Conservation (phyloP, 805 yeast species). For the Schwanniomyces polymorphus region DNA sequence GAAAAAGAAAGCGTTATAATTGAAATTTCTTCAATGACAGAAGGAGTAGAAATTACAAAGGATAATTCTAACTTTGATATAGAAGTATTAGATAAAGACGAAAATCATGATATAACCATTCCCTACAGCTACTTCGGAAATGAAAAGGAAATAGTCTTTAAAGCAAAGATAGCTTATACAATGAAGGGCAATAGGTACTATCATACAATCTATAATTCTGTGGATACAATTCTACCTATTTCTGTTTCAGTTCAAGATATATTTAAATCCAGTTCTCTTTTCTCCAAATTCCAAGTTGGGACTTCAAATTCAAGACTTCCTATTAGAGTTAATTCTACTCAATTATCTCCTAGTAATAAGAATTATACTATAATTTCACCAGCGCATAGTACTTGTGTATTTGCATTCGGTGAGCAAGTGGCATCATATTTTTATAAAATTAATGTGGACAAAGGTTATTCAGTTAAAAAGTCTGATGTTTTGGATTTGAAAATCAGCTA, state of each 20-base stretch:
- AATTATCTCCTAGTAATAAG: slow-evolving; percentile 28
- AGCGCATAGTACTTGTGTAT: slow-evolving; percentile 28
- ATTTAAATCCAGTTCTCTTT: slow-evolving; percentile 55
- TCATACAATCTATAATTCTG: slow-evolving; percentile 24
- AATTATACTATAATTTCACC: slow-evolving; percentile 25
- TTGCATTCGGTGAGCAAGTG: slow-evolving; percentile 69
- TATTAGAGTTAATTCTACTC: slow-evolving; percentile 48
- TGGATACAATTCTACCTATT: slow-evolving; percentile 58
- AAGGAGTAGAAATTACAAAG: slow-evolving; percentile 9
- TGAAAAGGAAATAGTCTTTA: slow-evolving; percentile 21
- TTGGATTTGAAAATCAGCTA: slow-evolving; percentile 46
- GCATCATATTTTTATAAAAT: slow-evolving; percentile 61
- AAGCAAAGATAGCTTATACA: slow-evolving; percentile 19
- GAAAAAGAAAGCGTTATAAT: slow-evolving; percentile 27
- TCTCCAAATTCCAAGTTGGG: slow-evolving; percentile 69
- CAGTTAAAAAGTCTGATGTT: slow-evolving; percentile 25
- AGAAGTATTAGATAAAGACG: slow-evolving; percentile 5
- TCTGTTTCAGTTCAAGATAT: slow-evolving; percentile 83
- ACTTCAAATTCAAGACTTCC: slow-evolving; percentile 54
- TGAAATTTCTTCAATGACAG: slow-evolving; percentile 12
- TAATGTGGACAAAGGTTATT: slow-evolving; percentile 18
- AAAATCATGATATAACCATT: slow-evolving; percentile 20
- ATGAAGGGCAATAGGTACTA: slow-evolving; percentile 16
- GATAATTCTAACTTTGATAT: slow-evolving; percentile 1
- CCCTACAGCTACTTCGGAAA: slow-evolving; percentile 34